A percentile compares a stretch with the other conserved stretches of the same genome.
These are phyloP conservation scores for Yamadazyma diospyri DNA, from an alignment of 1,139 yeast species.

Conservation along the genomic window DNA sequence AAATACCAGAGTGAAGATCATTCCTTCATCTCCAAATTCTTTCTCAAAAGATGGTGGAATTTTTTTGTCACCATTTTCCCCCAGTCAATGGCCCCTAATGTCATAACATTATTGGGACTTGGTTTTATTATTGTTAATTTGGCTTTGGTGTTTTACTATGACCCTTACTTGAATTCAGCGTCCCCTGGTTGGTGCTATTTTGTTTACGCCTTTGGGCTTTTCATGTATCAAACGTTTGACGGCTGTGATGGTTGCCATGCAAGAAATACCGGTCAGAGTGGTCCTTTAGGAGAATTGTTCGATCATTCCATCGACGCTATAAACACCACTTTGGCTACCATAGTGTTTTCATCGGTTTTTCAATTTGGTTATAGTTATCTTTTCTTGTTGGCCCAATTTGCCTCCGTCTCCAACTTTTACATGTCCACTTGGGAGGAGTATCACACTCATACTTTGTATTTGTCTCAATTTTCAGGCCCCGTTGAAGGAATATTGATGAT, in stretches of 20 bases:
- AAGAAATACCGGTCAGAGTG: slow-evolving; percentile 86
- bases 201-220: slow-evolving; percentile 78
- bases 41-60: slow-evolving; percentile 79
- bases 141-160: slow-evolving; percentile 63
- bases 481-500: slow-evolving; percentile 87
- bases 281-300: slow-evolving; percentile 91
- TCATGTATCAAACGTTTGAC: slow-evolving; percentile 91
- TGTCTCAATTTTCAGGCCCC: slow-evolving; percentile 86
- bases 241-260: slow-evolving; percentile 97
- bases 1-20: slow-evolving; percentile 78
- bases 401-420: slow-evolving; percentile 77
- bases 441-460: slow-evolving; percentile 79
- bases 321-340: slow-evolving; percentile 76
- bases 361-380: slow-evolving; percentile 69
- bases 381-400: slow-evolving; percentile 67
- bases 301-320: slow-evolving; percentile 93
- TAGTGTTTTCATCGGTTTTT: slow-evolving; percentile 69
- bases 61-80: slow-evolving; percentile 76
- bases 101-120: slow-evolving; percentile 78
- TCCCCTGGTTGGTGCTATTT: slow-evolving; percentile 83
- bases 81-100: slow-evolving; percentile 81
- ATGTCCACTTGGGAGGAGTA: slow-evolving; percentile 95
- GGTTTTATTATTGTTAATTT: slow-evolving; percentile 65
- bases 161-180: slow-evolving; percentile 58
- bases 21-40: slow-evolving; percentile 68